phyloP scores from a whole-genome alignment of 164 flowering plant species.

The Saururus chinensis region DNA sequence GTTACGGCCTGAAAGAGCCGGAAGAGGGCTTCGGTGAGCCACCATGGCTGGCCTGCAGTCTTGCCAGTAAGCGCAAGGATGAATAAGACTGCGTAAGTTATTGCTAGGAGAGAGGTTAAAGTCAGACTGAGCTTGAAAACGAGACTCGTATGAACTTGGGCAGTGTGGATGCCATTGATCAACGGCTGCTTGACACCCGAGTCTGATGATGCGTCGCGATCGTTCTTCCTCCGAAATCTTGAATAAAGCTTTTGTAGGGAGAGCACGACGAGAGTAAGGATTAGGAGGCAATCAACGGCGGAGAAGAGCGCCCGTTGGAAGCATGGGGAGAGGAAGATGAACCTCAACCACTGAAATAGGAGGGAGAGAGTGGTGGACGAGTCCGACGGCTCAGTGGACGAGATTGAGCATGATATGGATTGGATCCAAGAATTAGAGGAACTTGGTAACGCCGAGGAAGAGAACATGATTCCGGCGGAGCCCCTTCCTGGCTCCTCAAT shows the following conservation, averaged over 20 bases:
- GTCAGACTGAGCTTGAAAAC: constrained; percentile 49
- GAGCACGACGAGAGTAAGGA: constrained; percentile 32
- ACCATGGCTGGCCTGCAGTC: constrained; percentile 27
- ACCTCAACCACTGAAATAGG: constrained; percentile 51
- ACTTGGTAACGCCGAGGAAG: background rate
- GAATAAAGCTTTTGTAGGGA: constrained; percentile 35
- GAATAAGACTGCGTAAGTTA: constrained; percentile 27
- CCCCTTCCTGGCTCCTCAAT: too few species aligned
- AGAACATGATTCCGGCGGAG: background rate
- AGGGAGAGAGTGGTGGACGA: background rate
- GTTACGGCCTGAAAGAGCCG: constrained; percentile 60
- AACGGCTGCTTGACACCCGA: constrained; percentile 30
- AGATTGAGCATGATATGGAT: constrained; percentile 1
- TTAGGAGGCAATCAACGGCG: constrained; percentile 39
- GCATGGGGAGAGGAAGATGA: constrained; percentile 76
- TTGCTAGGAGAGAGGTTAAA: constrained; percentile 33
- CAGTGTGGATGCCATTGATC: constrained; percentile 12
- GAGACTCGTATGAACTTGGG: constrained; percentile 16
- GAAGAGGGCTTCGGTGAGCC: constrained; percentile 37
- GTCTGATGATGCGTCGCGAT: background rate
- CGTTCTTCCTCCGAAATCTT: constrained; percentile 14
- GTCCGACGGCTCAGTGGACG: background rate
- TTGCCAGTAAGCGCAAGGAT: constrained; percentile 26
- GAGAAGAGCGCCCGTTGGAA: constrained; percentile 62
- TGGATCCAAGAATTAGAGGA: background rate